Evolutionary conservation across 2,329 filamentous ascomycete genomes (phyloP), one percentile per base, ranked within the genome.

Genomic region (Sporothrix dimorphospora): DNA sequence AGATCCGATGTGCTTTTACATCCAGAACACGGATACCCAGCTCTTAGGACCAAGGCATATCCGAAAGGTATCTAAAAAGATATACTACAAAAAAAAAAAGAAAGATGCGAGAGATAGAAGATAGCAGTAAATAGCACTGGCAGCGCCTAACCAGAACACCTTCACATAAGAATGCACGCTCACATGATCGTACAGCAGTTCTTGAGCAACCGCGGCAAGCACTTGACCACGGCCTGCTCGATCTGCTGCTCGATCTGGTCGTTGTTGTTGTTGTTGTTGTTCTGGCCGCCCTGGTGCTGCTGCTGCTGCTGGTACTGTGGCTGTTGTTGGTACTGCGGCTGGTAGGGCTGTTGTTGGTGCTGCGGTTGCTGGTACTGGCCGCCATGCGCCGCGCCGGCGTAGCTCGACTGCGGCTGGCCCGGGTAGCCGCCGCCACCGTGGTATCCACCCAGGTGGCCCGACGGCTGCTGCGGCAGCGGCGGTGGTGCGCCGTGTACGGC

Each of bases 151-250:
- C 24, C 53, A 49, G 45, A 45, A 47, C 34, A 45, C 30, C 30
- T 19, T 21, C 16, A 45, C n/a, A 27, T 21, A 47, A 27, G 40
- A 66, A 30, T 12, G 24, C 34, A 55, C 11, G 21, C 49, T 83
- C 83, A 95, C 92, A 94, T 94, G 77, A 95, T 88, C 51, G 88
- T 83, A 83, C 92, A 94, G 81, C 92, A 94, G 72, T 74, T 45
- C 79, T 90, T 86, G 75, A 92, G 78, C 47, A 93, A 78, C 79
- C 83, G 87, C 8, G 87, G 87, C 76, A 92, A 78, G 42, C 89
- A 78, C 79, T 88, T 89, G 75, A 73, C 74, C 4, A 74, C 75
- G 51, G 72, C 75, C 72, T 75, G 42, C 79, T 87, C 88, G 75
- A 90, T 85, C 75, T 89, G 77, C 76, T 91, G 83, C 76, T 87